These are phyloP conservation scores for Dictyostelium capitatum DNA, from an alignment of 78 protist genomes.

Conservation along the genomic window DNA sequence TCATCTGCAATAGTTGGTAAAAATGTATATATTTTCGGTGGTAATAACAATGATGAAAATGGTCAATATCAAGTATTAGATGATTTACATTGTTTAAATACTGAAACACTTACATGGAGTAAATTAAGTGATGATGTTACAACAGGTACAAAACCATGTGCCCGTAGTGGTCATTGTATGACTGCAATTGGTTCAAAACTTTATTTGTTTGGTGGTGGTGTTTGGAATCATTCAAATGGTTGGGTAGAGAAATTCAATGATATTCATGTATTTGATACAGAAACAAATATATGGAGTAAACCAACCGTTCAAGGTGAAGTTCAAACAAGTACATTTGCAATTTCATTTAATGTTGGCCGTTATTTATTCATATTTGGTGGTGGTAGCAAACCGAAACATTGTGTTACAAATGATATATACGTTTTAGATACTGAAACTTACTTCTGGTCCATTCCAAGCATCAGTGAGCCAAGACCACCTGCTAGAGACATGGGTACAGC, in stretches of 20 bases:
- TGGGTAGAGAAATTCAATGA: conserved; percentile 86
- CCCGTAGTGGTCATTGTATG: conserved; percentile 82
- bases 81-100: conserved; percentile 66
- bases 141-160: conserved; percentile 64
- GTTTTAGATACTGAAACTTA: conserved; percentile 66
- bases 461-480: conserved; percentile 56
- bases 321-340: conserved; percentile 83
- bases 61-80: conserved; percentile 69
- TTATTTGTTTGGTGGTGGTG: conserved; percentile 83
- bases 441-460: conserved; percentile 42
- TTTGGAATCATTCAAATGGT: conserved; percentile 72
- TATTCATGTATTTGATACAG: conserved; percentile 67
- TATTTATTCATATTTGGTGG: conserved; percentile 82
- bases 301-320: conserved; percentile 64
- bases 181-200: conserved; percentile 63
- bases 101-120: conserved; percentile 62
- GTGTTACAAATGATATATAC: conserved; percentile 76
- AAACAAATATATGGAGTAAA: conserved; percentile 48
- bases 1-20: conserved; percentile 55
- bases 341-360: conserved; percentile 62
- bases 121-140: background rate
- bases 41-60: conserved; percentile 66
- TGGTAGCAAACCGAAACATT: conserved; percentile 67
- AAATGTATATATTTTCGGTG: conserved; percentile 82
- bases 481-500: conserved; percentile 85